Conservation (phyloP, 176 grass and related monocot genomes). For the Avena eriantha region DNA sequence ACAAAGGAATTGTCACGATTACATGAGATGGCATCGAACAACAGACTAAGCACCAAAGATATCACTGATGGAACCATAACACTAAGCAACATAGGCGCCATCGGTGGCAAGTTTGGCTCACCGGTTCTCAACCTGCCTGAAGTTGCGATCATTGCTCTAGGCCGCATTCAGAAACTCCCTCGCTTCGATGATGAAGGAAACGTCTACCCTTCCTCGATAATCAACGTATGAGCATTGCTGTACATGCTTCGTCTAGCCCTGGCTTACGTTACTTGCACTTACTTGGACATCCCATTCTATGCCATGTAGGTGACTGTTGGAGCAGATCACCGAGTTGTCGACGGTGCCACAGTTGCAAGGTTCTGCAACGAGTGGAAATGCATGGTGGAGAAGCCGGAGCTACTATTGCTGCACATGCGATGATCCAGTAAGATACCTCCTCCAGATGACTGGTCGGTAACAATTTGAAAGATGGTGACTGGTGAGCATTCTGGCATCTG, state of each 20-base stretch:
- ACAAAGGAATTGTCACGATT: conserved; percentile 80
- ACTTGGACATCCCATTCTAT: conserved; percentile 14
- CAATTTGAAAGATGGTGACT: background rate
- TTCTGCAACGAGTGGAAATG: conserved; percentile 96
- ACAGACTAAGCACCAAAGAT: conserved; percentile 70
- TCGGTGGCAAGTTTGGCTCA: conserved; percentile 96
- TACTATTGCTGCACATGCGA: conserved; percentile 80
- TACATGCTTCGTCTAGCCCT: background rate
- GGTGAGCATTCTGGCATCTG: background rate
- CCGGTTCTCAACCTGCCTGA: conserved; percentile 95
- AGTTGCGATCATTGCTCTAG: conserved; percentile 94
- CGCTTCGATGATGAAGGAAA: conserved; percentile 66
- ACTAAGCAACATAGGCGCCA: conserved; percentile 93
- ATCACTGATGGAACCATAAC: conserved; percentile 90
- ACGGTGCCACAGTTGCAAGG: conserved; percentile 86
- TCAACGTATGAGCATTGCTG: conserved; percentile 56
- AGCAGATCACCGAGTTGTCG: conserved; percentile 90
- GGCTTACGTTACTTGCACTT: conserved; percentile 11
- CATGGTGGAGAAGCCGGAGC: conserved; percentile 84
- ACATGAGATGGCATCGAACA: conserved; percentile 73
- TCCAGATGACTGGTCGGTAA: conserved; percentile 3
- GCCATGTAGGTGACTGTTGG: conserved; percentile 74
- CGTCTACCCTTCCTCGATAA: conserved; percentile 76
- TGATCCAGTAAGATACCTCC: conserved; percentile 40
- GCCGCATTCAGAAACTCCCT: conserved; percentile 84